phyloP scores from a whole-genome alignment of 2,329 filamentous ascomycete species.

The Colletotrichum graminicola region DNA sequence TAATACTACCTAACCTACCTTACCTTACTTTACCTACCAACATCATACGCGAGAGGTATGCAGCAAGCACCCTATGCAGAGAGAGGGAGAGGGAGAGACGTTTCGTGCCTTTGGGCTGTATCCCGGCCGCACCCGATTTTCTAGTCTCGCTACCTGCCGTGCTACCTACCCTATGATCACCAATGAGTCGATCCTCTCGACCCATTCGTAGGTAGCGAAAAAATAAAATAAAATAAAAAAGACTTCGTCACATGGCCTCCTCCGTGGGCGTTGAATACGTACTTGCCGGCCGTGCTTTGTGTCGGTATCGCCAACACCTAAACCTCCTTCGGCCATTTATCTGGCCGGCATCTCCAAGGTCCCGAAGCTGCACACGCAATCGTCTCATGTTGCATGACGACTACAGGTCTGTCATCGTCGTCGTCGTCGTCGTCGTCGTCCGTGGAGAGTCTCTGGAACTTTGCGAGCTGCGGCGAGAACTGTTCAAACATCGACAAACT shows the following conservation, averaged over 20 bases:
- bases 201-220: neutral
- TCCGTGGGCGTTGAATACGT: conserved; percentile 14
- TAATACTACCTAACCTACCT: too few relatives aligned
- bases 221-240: too few relatives aligned
- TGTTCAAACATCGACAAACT: conserved; percentile 2
- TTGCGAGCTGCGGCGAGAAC: conserved; percentile 1
- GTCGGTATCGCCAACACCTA: neutral
- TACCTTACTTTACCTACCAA: too few relatives aligned
- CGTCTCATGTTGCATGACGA: conserved; percentile 38
- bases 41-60: too few relatives aligned
- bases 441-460: neutral
- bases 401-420: conserved; percentile 6
- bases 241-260: conserved; percentile 36
- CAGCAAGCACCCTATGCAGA: conserved; percentile 11
- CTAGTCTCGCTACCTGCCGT: conserved; percentile 20
- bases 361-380: conserved; percentile 36
- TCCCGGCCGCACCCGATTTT: conserved; percentile 21
- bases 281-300: conserved; percentile 2
- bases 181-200: conserved; percentile 17
- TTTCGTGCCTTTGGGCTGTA: conserved; percentile 25
- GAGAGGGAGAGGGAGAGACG: conserved; percentile 29
- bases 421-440: conserved; percentile 2
- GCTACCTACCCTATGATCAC: conserved; percentile 27
- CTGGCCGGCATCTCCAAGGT: conserved; percentile 14
- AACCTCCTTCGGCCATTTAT: neutral